A percentile compares a stretch with the other conserved stretches of the same genome.
Conservation (phyloP, 2,329 filamentous ascomycete species). For the Pseudogymnoascus verrucosus region DNA sequence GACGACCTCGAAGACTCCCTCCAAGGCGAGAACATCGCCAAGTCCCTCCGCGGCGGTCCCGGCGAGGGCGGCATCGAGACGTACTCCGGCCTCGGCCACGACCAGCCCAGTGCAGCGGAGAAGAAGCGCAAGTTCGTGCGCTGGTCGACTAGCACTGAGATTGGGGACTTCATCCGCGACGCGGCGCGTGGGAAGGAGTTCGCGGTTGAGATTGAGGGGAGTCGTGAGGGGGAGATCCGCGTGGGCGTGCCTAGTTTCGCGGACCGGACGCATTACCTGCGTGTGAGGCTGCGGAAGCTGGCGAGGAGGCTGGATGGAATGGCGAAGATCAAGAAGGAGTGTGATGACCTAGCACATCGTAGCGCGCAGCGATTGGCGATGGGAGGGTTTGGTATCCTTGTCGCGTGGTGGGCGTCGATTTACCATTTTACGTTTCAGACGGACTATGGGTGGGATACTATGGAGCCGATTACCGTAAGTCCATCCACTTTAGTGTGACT, state of each 20-base stretch:
- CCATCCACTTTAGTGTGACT: not conserved
- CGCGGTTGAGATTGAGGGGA: conserved; percentile 71
- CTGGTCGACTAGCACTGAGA: conserved; percentile 82
- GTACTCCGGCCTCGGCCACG: conserved; percentile 62
- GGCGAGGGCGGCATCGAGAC: conserved; percentile 56
- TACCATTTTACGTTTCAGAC: conserved; percentile 67
- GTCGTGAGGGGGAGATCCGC: conserved; percentile 52
- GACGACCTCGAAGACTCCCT: conserved; percentile 18
- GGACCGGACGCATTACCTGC: conserved; percentile 83
- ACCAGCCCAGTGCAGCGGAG: conserved; percentile 38
- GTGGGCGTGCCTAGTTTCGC: conserved; percentile 81
- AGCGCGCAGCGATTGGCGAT: conserved; percentile 73
- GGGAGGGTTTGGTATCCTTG: conserved; percentile 65
- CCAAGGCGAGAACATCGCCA: conserved; percentile 38
- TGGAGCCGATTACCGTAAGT: conserved; percentile 70
- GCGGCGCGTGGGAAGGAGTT: conserved; percentile 80
- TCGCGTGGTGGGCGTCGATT: conserved; percentile 70
- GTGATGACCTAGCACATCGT: conserved; percentile 68
- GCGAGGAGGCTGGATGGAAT: conserved; percentile 60
- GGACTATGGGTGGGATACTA: conserved; percentile 78
- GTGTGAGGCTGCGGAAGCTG: conserved; percentile 66
- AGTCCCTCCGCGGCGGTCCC: conserved; percentile 36
- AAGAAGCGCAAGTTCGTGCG: conserved; percentile 62
- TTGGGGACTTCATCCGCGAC: conserved; percentile 90
- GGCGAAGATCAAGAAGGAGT: conserved; percentile 70